phyloP scores from a whole-genome alignment of 441 rosid genomes.

The Gossypium armourianum region DNA sequence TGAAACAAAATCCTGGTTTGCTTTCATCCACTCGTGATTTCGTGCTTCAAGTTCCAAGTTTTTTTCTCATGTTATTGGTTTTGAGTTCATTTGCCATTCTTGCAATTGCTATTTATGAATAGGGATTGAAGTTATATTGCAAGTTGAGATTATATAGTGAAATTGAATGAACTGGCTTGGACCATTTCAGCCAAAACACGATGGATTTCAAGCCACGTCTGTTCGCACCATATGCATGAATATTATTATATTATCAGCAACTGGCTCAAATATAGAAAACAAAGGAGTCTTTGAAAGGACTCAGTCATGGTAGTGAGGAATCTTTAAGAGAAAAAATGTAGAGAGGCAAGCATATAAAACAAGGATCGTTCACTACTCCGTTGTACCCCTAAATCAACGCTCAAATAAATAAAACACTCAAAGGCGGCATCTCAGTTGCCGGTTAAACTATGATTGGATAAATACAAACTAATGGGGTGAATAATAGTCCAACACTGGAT shows the following conservation, averaged over 20 bases:
- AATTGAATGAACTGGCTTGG: too few relatives aligned
- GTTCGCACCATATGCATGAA: background rate
- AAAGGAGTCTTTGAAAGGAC: background rate
- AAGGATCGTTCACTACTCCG: background rate
- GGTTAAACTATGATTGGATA: background rate
- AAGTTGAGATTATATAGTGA: too few relatives aligned
- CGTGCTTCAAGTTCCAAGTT: background rate
- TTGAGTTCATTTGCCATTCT: background rate
- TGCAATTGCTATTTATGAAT: background rate
- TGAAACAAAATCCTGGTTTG: background rate
- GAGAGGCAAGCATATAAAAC: background rate
- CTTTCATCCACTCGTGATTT: background rate
- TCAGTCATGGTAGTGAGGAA: background rate
- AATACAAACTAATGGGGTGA: background rate
- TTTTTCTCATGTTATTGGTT: background rate
- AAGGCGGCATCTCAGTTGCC: background rate
- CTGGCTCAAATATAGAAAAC: background rate
- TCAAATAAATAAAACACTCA: background rate
- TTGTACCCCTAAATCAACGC: background rate
- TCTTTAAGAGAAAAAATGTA: too few relatives aligned
- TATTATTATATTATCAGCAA: background rate
- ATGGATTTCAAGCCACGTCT: too few relatives aligned
- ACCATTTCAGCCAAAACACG: too few relatives aligned
- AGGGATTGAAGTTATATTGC: too few relatives aligned
- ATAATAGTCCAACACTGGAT: background rate